Evolutionary conservation across 2,329 filamentous ascomycete species (phyloP).

Genomic region (Plenodomus biglobosus): DNA sequence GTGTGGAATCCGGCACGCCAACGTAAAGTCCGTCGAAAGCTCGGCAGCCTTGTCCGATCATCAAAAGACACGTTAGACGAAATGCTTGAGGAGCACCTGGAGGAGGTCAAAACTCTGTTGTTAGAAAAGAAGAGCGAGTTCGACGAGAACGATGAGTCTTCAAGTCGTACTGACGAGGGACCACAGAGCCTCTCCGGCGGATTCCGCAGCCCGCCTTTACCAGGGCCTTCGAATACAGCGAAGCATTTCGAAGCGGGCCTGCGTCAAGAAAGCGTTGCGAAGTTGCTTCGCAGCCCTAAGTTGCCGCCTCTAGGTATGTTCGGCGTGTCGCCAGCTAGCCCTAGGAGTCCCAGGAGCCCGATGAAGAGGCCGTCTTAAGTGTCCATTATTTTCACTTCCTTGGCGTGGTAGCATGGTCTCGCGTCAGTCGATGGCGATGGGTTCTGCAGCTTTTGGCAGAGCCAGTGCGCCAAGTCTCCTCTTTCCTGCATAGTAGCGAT

Average conservation of each 20-base stretch:
- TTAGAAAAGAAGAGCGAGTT: constrained; percentile 46
- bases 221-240: constrained; percentile 13
- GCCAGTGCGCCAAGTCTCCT: not conserved
- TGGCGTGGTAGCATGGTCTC: not conserved
- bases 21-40: constrained; percentile 59
- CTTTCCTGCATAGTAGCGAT: constrained; percentile 9
- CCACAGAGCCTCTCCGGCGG: constrained; percentile 10
- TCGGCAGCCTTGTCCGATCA: constrained; percentile 56
- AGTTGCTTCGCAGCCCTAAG: constrained; percentile 18
- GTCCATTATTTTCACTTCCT: not conserved
- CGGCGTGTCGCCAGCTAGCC: constrained; percentile 18
- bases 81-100: constrained; percentile 58
- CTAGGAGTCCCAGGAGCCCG: constrained; percentile 28
- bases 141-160: constrained; percentile 25
- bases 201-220: constrained; percentile 28
- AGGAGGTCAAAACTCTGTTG: constrained; percentile 54
- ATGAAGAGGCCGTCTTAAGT: constrained; percentile 28
- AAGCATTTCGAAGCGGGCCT: constrained; percentile 5
- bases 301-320: constrained; percentile 36
- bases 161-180: constrained; percentile 25
- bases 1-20: constrained; percentile 69
- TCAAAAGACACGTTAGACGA: constrained; percentile 52
- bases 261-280: constrained; percentile 16
- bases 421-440: too few species aligned
- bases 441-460: too few species aligned